Base-by-base conservation (phyloP, 2,329 filamentous ascomycete genomes). In the Cercospora sojina region DNA sequence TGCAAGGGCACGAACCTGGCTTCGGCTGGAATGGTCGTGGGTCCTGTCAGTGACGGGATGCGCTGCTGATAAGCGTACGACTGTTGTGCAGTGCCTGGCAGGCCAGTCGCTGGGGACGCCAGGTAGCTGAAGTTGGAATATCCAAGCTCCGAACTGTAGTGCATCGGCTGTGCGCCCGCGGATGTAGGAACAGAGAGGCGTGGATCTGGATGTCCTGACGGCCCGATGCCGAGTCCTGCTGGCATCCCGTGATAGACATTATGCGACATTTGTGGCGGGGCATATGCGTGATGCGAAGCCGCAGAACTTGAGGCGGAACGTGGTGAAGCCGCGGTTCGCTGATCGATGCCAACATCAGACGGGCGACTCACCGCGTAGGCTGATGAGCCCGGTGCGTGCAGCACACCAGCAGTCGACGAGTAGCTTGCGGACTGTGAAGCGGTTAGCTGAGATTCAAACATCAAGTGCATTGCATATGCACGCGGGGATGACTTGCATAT, bases 401-500 rank as follows among this genome's bases (percentile, higher is more conserved):
- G 77, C 47, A 79, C 76, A 51, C 80, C 79, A 64, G 87, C 87
- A 20, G 87, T 89, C 43, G 88, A 89, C n/a, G 87, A 87, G 76
- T 89, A 90, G 77, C 86, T 89, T 66, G 87, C 88, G 72, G 87
- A 89, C 87, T 89, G 73, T 67, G 73, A 75, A 65, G 67, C 67
- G 69, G 70, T 79, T 76, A 80, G 77, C 75, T 71, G 64, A 64
- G 60, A 64, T 64, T 69, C 66, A 62, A 41, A 64, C 68, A 64
- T 62, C 61, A 59, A 67, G 64, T 67, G 67, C 70, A 68, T 59
- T 67, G 64, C 69, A 69, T 69, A 71, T 74, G 71, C 69, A 74
- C 71, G 72, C 67, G 59, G 64, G 67, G 66, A 69, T 69, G 70
- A 86, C 87, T 80, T 81, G 88, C 87, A 79, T 98, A 99, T 90